Conservation (phyloP, 2,329 filamentous ascomycete genomes). For the Trichoderma pleuroti region DNA sequence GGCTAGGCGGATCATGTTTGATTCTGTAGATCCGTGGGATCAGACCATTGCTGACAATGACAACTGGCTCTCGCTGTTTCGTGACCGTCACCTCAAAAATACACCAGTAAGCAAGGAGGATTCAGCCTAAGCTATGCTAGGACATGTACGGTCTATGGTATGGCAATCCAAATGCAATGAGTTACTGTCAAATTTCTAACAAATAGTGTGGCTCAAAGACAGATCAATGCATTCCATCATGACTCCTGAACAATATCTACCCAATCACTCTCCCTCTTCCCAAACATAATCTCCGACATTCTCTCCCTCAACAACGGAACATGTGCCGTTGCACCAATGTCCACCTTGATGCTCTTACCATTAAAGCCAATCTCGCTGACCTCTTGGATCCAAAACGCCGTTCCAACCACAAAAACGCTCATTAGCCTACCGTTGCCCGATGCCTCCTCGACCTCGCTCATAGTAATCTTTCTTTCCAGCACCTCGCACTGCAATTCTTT, state of each 20-base stretch:
- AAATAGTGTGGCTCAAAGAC: background rate
- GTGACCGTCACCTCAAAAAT: background rate
- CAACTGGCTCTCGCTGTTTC: background rate
- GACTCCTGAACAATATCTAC: background rate
- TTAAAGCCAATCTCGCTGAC: background rate
- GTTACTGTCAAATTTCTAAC: background rate
- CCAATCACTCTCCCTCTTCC: background rate
- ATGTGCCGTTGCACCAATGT: background rate
- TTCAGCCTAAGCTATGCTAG: background rate
- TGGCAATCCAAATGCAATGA: background rate
- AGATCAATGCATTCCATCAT: background rate
- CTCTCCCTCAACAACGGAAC: background rate
- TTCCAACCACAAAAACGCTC: background rate
- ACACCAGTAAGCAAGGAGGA: background rate
- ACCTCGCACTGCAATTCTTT: background rate
- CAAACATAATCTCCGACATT: background rate
- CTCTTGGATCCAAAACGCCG: background rate
- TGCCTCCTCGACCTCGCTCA: background rate
- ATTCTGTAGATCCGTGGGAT: background rate
- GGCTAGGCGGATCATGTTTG: background rate
- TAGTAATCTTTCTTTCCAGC: background rate
- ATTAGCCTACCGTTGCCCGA: background rate
- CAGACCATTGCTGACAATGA: background rate
- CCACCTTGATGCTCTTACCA: background rate
- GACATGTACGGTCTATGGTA: background rate